phyloP scores from a whole-genome alignment of 768 basidiomycete genomes.

The Lactarius psammicola region DNA sequence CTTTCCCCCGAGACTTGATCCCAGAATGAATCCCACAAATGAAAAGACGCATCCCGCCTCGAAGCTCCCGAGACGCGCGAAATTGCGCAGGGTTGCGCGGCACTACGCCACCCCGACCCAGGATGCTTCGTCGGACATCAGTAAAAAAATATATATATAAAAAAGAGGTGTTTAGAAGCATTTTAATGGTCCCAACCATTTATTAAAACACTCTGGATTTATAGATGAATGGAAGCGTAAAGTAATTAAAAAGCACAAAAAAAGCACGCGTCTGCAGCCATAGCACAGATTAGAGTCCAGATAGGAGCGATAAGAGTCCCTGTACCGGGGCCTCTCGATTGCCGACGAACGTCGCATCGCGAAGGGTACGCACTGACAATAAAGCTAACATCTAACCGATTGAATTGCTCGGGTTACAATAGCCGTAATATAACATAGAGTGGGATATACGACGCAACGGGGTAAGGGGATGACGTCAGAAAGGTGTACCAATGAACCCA shows the following conservation, averaged over 20 bases:
- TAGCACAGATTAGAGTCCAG: too few species aligned
- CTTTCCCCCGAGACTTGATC: background rate
- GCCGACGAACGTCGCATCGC: too few species aligned
- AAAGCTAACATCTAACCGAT: background rate
- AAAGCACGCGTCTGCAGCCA: too few species aligned
- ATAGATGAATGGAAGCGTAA: background rate
- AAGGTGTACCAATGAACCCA: background rate
- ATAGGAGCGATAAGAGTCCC: background rate
- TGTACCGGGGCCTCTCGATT: background rate
- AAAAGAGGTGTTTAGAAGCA: too few species aligned
- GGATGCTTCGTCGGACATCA: too few species aligned
- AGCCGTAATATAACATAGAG: background rate
- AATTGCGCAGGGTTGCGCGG: background rate
- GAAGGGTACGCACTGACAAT: background rate
- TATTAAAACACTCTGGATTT: too few species aligned
- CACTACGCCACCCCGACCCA: background rate
- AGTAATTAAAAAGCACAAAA: background rate
- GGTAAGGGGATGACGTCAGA: background rate
- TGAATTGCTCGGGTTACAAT: background rate
- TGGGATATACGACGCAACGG: background rate
- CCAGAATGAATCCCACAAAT: background rate
- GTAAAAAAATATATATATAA: too few species aligned
- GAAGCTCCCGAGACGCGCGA: background rate
- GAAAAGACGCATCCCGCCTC: background rate
- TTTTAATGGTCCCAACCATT: too few species aligned